Percentiles rank a stretch among this genome's conserved stretches.
These are phyloP conservation scores for Helminthosporium solani DNA, from an alignment of 2,329 filamentous ascomycete species.

Conservation along the genomic window DNA sequence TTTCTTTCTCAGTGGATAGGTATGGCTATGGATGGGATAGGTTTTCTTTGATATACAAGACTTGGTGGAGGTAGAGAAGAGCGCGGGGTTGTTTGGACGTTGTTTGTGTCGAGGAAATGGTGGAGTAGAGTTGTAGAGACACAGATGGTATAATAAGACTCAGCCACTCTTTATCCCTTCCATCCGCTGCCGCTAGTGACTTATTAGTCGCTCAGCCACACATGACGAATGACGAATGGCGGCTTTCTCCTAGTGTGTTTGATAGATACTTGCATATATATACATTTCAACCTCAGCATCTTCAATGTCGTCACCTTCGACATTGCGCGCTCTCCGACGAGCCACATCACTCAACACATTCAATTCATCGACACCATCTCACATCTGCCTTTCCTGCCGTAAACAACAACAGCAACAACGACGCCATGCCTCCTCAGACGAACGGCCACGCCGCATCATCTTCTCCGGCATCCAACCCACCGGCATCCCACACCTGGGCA, in stretches of 20 bases:
- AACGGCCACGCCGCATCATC: slow-evolving; percentile 47
- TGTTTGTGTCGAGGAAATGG: too few relatives aligned
- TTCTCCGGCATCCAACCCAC: slow-evolving; percentile 99
- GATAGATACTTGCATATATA: too few relatives aligned
- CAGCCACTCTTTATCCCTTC: too few relatives aligned
- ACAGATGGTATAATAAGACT: slow-evolving; percentile 5
- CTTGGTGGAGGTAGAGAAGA: neutral
- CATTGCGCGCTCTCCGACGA: slow-evolving; percentile 18
- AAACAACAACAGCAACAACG: too few relatives aligned
- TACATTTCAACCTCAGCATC: slow-evolving; percentile 4
- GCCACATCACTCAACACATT: slow-evolving; percentile 13
- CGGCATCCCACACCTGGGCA: slow-evolving; percentile 88
- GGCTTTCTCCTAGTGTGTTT: slow-evolving; percentile 13
- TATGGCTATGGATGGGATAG: neutral
- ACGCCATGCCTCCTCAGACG: neutral
- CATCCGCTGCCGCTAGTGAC: too few relatives aligned
- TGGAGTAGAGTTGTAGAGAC: slow-evolving; percentile 12
- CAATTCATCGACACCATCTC: neutral
- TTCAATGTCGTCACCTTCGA: slow-evolving; percentile 24
- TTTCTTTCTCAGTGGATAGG: too few relatives aligned
- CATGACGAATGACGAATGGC: slow-evolving; percentile 25
- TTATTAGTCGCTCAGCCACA: neutral
- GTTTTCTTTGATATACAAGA: neutral
- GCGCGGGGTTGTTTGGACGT: too few relatives aligned
- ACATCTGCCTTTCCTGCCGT: neutral